Evolutionary conservation across 228 moss, liverwort and hornwort genomes (phyloP), one percentile per base, ranked within the genome.

Genomic region (Sphagnum magellanicum): DNA sequence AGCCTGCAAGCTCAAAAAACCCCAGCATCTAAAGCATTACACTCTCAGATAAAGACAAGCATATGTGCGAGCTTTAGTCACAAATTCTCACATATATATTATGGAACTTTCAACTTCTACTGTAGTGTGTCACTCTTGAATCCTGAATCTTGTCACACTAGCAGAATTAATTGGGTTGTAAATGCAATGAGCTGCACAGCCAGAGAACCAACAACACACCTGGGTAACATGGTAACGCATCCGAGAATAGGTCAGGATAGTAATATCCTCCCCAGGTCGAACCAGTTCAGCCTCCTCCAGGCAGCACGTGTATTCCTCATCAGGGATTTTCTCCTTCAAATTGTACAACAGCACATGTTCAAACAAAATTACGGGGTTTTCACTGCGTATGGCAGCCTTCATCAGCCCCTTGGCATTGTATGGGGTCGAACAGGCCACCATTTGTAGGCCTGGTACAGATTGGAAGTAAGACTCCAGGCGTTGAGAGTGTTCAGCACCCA

Each of bases 381-480:
- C 84, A 72, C 94, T 79, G 8, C 98, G 90, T 46, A 98, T 93
- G n/a, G 98, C 94, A 61, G 98, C 98, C 84, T 98, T 98, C 86
- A 98, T 98, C 52, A 98, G 83, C 52, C 98, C 98, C 79, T 98
- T 98, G 6, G 98, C 98, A 52, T 98, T 98, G 74, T 98, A 98
- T 4, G 98, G 98, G 8, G 98, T 98, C 0, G 98, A 98, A 79
- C 98, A 98, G 6, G 98, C 98, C 65, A 98, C 98, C 90, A 98
- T 81, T 81, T 98, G 98, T 72, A 98, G 77, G 49, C 98, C 98
- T 58, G 98, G 98, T 4, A 98, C 98, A 6, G 98, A 98, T 81
- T 98, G 98, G 76, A 98, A 98, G 65, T 98, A 98, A 4, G 98
- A 98, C 85, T 98, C 98, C 69, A 98, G 77, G 0, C 98, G 88